These are phyloP conservation scores for Mycena citricolor DNA, from an alignment of 1,284 basidiomycete genomes.

Conservation along the genomic window DNA sequence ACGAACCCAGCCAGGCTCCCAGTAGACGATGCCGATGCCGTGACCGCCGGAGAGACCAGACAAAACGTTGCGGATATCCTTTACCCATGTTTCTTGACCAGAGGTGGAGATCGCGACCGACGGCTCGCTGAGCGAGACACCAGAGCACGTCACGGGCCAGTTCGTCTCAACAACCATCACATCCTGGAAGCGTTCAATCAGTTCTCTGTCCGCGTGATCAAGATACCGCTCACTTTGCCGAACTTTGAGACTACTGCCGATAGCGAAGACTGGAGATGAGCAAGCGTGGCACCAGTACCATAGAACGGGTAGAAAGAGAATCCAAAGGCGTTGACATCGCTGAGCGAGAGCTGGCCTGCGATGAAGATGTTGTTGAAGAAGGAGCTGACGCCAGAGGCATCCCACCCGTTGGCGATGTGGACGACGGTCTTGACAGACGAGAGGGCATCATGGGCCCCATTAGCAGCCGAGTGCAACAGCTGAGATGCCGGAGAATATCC, in stretches of 20 bases:
- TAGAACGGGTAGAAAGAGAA: slow-evolving; percentile 71
- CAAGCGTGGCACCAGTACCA: slow-evolving; percentile 53
- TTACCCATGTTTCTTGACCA: slow-evolving; percentile 57
- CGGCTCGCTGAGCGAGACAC: slow-evolving; percentile 46
- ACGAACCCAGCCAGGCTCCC: slow-evolving; percentile 58
- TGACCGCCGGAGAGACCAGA: slow-evolving; percentile 41
- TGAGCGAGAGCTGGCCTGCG: slow-evolving; percentile 46
- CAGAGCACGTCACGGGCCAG: slow-evolving; percentile 56
- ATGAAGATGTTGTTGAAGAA: slow-evolving; percentile 46
- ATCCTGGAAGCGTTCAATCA: slow-evolving; percentile 31
- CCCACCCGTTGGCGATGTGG: slow-evolving; percentile 68
- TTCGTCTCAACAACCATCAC: slow-evolving; percentile 66
- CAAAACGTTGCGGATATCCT: slow-evolving; percentile 50
- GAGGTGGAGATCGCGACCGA: slow-evolving; percentile 46
- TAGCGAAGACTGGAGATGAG: slow-evolving; percentile 49
- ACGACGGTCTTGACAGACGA: slow-evolving; percentile 53
- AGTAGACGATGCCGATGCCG: slow-evolving; percentile 53
- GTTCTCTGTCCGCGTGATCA: background rate
- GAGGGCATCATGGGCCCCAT: slow-evolving; percentile 42
- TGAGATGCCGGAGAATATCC: slow-evolving; percentile 57
- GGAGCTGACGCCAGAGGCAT: slow-evolving; percentile 28
- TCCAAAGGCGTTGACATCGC: slow-evolving; percentile 45
- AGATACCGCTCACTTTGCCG: slow-evolving; percentile 40
- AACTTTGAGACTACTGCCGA: slow-evolving; percentile 48
- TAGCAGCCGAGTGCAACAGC: slow-evolving; percentile 61